Percentiles rank a stretch among this genome's conserved stretches.
Evolutionary conservation across 257 asterid genomes (phyloP).

Genomic region (Solanum medicagineum): DNA sequence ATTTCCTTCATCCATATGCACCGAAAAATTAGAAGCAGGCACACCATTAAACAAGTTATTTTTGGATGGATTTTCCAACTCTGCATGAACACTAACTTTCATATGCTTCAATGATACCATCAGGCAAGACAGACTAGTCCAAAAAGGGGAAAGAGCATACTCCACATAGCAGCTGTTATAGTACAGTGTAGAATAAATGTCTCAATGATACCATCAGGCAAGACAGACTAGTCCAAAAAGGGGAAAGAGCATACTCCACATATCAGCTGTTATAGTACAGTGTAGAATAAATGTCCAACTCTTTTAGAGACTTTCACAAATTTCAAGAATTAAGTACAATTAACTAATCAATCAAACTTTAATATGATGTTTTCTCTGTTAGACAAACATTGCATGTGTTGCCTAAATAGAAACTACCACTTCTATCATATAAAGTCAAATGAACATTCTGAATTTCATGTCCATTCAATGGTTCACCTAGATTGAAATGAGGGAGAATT

Average conservation of each 20-base stretch:
- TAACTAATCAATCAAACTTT: not conserved
- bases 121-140: not conserved
- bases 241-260: not conserved
- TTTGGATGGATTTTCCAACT: not conserved
- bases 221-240: not conserved
- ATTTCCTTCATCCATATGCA: not conserved
- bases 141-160: not conserved
- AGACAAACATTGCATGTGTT: not conserved
- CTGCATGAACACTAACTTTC: not conserved
- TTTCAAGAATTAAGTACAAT: not conserved
- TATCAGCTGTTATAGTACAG: not conserved
- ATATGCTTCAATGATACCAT: not conserved
- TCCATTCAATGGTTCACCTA: not conserved
- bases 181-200: not conserved
- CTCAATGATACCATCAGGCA: too few species aligned
- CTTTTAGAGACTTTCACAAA: not conserved
- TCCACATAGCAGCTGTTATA: not conserved
- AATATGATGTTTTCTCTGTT: not conserved
- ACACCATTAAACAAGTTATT: not conserved
- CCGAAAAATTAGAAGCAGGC: not conserved
- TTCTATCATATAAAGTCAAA: not conserved
- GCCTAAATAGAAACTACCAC: not conserved
- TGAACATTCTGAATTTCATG: not conserved
- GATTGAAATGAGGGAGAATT: not conserved
- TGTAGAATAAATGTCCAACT: not conserved